Percentiles rank a stretch among this genome's conserved stretches.
Conservation (phyloP, 345 rosid species). For the Gossypium ekmanianum region DNA sequence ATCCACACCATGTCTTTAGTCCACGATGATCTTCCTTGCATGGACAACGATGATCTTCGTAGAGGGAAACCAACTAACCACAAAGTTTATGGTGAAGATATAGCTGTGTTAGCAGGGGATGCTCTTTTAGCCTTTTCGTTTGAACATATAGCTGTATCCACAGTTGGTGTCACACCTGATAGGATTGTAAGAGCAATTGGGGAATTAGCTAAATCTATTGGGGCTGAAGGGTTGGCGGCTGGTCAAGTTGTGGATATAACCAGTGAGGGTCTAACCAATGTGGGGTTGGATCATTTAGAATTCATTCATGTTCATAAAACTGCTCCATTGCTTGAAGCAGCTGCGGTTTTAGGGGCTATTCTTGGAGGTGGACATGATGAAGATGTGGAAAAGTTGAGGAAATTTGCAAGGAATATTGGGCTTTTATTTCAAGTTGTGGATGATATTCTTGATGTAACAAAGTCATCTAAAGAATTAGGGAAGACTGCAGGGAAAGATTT, state of each 20-base stretch:
- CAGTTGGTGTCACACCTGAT: slow-evolving; percentile 43
- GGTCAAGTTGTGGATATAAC: slow-evolving; percentile 82
- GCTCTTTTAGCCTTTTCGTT: slow-evolving; percentile 70
- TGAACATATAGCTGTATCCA: slow-evolving; percentile 62
- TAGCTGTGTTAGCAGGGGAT: slow-evolving; percentile 86
- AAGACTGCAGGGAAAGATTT: slow-evolving; percentile 96
- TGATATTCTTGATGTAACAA: slow-evolving; percentile 89
- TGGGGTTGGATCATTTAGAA: slow-evolving; percentile 69
- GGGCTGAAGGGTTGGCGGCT: slow-evolving; percentile 53
- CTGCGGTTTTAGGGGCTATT: slow-evolving; percentile 80
- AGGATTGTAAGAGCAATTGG: slow-evolving; percentile 56
- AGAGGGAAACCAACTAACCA: slow-evolving; percentile 95
- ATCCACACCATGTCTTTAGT: slow-evolving; percentile 93
- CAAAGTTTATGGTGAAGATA: slow-evolving; percentile 71
- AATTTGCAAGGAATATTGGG: slow-evolving; percentile 67
- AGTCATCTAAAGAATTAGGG: slow-evolving; percentile 74
- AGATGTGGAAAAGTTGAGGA: slow-evolving; percentile 69
- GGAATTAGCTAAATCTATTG: slow-evolving; percentile 54
- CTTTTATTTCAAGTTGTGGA: slow-evolving; percentile 92
- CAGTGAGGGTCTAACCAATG: slow-evolving; percentile 58
- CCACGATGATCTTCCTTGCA: slow-evolving; percentile 92
- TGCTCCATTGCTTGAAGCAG: slow-evolving; percentile 68
- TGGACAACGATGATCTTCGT: slow-evolving; percentile 95
- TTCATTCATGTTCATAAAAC: slow-evolving; percentile 88
- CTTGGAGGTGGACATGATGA: slow-evolving; percentile 75